Percentiles rank a stretch among this genome's conserved stretches.
Evolutionary conservation across 2,329 filamentous ascomycete genomes (phyloP).

Genomic region (Stemphylium lycopersici): DNA sequence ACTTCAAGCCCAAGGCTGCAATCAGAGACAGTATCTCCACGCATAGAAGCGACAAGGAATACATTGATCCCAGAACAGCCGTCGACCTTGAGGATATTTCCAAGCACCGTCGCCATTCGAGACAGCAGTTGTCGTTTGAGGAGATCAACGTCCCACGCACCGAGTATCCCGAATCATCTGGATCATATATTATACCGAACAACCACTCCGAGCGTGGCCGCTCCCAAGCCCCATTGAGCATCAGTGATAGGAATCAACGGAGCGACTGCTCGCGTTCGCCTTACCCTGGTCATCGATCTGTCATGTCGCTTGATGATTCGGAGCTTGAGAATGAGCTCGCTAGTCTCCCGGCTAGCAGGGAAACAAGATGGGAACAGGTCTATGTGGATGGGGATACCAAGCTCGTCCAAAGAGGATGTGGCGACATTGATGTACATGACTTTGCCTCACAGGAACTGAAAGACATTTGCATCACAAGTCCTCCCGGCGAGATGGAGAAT

Average conservation of each 20-base stretch:
- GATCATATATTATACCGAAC: conserved; percentile 51
- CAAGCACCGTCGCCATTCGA: conserved; percentile 33
- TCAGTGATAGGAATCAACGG: conserved; percentile 35
- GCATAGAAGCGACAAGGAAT: conserved; percentile 54
- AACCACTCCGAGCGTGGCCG: conserved; percentile 31
- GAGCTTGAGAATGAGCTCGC: conserved; percentile 46
- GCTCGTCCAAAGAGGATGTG: conserved; percentile 42
- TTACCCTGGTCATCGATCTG: conserved; percentile 42
- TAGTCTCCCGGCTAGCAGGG: conserved; percentile 42
- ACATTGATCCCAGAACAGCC: conserved; percentile 54
- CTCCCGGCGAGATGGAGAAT: conserved; percentile 39
- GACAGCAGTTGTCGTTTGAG: conserved; percentile 40
- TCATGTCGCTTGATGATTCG: conserved; percentile 48
- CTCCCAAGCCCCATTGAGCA: conserved; percentile 26
- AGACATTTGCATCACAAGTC: conserved; percentile 45
- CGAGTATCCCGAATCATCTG: conserved; percentile 53
- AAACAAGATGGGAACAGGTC: conserved; percentile 48
- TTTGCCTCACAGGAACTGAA: conserved; percentile 41
- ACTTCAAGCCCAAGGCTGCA: conserved; percentile 20
- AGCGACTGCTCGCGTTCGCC: conserved; percentile 48
- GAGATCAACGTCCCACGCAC: conserved; percentile 47
- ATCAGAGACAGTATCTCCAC: conserved; percentile 47
- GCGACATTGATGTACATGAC: conserved; percentile 40
- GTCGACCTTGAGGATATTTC: conserved; percentile 54
- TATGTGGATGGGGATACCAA: conserved; percentile 49